phyloP scores from a whole-genome alignment of 2,329 filamentous ascomycete genomes.

The Colletotrichum lini region DNA sequence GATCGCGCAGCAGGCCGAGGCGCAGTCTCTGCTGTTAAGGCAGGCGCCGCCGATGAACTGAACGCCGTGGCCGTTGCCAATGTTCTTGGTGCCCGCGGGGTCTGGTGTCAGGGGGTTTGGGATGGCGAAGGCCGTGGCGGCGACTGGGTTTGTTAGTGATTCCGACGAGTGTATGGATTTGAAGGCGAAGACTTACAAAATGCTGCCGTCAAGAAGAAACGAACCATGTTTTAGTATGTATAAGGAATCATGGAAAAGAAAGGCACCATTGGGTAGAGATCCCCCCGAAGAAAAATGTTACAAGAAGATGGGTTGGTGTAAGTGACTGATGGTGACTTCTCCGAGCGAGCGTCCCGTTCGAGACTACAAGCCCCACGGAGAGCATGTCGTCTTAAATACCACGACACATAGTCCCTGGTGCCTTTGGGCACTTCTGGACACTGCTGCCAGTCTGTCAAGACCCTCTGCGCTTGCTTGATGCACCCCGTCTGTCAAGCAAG shows the following conservation, averaged over 20 bases:
- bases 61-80: conserved; percentile 47
- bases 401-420: not conserved
- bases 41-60: conserved; percentile 52
- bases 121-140: conserved; percentile 42
- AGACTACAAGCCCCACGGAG: not conserved
- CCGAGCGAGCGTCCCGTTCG: not conserved
- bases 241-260: not conserved
- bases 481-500: conserved; percentile 7
- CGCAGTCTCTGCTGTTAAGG: conserved; percentile 48
- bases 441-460: not conserved
- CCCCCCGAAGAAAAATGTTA: not conserved
- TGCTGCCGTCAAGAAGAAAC: conserved; percentile 23
- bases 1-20: conserved; percentile 46
- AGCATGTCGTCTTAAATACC: conserved; percentile 30
- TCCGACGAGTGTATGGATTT: not conserved
- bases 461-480: conserved; percentile 17
- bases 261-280: conserved; percentile 8
- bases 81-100: conserved; percentile 47
- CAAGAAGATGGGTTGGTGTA: not conserved
- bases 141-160: conserved; percentile 29
- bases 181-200: conserved; percentile 29
- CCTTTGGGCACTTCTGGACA: conserved; percentile 5
- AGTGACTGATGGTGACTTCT: conserved; percentile 3
- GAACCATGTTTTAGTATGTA: conserved; percentile 37
- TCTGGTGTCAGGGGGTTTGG: conserved; percentile 46